phyloP scores from a whole-genome alignment of 768 basidiomycete genomes.

The Termitomyces sp. region DNA sequence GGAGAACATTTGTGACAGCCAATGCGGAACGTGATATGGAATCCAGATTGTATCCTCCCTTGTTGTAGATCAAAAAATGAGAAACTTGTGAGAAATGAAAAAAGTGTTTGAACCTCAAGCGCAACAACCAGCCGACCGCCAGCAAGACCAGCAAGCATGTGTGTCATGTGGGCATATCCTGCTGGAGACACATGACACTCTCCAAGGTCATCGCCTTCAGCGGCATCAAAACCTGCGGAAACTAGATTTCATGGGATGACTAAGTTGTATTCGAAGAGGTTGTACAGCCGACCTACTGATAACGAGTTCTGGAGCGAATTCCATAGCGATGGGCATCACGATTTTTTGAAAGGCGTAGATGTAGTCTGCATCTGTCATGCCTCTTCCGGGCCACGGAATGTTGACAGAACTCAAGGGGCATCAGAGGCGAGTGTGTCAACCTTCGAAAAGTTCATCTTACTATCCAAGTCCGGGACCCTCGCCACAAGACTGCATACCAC shows the following conservation, averaged over 20 bases:
- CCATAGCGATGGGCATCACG: constrained; percentile 95
- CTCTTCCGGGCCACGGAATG: constrained; percentile 86
- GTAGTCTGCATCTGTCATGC: constrained; percentile 95
- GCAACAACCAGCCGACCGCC: constrained; percentile 89
- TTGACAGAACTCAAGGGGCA: constrained; percentile 74
- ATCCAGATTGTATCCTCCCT: constrained; percentile 92
- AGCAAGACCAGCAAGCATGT: constrained; percentile 89
- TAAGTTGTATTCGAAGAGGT: background rate
- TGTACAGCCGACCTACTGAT: constrained; percentile 64
- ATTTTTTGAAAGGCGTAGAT: constrained; percentile 94
- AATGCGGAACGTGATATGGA: constrained; percentile 85
- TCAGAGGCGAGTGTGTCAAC: constrained; percentile 8
- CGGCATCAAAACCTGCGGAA: constrained; percentile 97
- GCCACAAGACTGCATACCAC: constrained; percentile 82
- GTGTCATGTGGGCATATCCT: constrained; percentile 98
- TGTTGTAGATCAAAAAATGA: constrained; percentile 25
- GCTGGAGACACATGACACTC: constrained; percentile 88
- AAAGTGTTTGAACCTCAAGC: constrained; percentile 65
- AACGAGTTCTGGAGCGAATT: constrained; percentile 94
- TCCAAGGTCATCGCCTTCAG: constrained; percentile 87
- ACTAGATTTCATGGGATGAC: constrained; percentile 44
- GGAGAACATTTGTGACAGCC: constrained; percentile 83
- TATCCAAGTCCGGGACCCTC: constrained; percentile 81
- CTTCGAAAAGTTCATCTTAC: constrained; percentile 44
- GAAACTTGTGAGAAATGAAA: background rate